Base-by-base conservation (phyloP, 2,329 filamentous ascomycete species). In the Spiromastix sp. region DNA sequence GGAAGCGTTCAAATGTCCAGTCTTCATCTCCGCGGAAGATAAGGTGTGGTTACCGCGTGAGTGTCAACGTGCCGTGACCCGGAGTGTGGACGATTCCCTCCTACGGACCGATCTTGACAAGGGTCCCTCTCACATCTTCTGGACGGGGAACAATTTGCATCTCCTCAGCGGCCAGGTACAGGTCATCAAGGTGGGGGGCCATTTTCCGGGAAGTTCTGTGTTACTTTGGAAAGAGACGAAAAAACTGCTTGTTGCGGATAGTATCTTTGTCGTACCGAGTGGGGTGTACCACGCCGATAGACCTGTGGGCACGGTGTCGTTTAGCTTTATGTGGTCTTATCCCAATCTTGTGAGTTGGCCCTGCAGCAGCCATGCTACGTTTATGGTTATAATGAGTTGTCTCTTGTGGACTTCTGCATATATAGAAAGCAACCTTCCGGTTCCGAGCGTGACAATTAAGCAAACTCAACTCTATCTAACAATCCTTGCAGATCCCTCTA, bases 141-240 rank as follows among this genome's bases (percentile, higher is more conserved):
- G 49, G 45, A 28, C 40, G 27, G 45, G 43, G n/a, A 21, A 53
- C 9, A 56, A 66, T 28, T 55, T 68, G 6, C 53, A 64, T 30
- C 48, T 71, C 12, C 17, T 33, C 5, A 31, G 26, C 2, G 34
- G 43, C 32, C 34, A 31, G 7, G 43, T 49, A 4, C 34, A 29
- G 19, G 29, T 34, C 27, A 30, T 89, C 34, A 84, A 85, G 55
- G 67, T 79, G 0, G 82, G 83, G 0, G 85, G 85, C 0, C 84
- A 93, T 60, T 91, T 91, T 48, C 79, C 80, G 0, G 85, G 85
- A 0, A 83, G 77, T 44, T 59, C 81, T 40, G 74, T 85, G 3
- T 51, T 83, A 41, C 68, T 79, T 16, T 82, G 73, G 56, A 67
- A 70, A 12, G 57, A 60, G 1, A 69, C 67, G 31, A 78, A 70